phyloP scores from a whole-genome alignment of 495 filamentous ascomycete genomes.

The Penicillium samsonianum region DNA sequence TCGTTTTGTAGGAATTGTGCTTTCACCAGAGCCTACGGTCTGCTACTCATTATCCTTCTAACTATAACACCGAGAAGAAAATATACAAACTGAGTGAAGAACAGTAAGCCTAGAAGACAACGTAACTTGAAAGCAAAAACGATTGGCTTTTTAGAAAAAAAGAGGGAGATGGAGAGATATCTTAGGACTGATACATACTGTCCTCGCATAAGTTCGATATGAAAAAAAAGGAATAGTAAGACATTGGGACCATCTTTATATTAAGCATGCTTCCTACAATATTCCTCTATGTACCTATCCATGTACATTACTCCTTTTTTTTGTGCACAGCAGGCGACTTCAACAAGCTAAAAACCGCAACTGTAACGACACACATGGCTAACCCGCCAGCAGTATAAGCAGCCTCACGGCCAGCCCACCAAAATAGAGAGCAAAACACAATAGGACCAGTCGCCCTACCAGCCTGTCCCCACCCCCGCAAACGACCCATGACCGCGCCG shows the following conservation, averaged over 20 bases:
- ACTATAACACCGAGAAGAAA: too few species aligned
- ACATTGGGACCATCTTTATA: neutral
- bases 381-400: conserved; percentile 80
- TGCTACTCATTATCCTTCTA: too few species aligned
- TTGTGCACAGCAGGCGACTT: conserved; percentile 40
- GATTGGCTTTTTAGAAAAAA: neutral
- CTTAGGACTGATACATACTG: neutral
- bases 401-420: conserved; percentile 91
- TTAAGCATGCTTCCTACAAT: neutral
- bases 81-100: neutral
- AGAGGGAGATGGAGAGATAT: neutral
- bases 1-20: neutral
- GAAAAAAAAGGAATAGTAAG: neutral
- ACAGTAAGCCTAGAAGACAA: neutral
- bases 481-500: conserved; percentile 80
- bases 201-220: neutral
- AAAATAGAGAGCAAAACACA: conserved; percentile 94
- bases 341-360: conserved; percentile 69
- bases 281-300: neutral
- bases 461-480: conserved; percentile 84
- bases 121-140: neutral
- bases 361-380: conserved; percentile 73
- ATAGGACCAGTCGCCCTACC: conserved; percentile 85
- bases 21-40: too few species aligned
- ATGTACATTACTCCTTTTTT: conserved; percentile 18